Evolutionary conservation across 2,329 filamentous ascomycete genomes (phyloP).

Genomic region (Knufia petricola): DNA sequence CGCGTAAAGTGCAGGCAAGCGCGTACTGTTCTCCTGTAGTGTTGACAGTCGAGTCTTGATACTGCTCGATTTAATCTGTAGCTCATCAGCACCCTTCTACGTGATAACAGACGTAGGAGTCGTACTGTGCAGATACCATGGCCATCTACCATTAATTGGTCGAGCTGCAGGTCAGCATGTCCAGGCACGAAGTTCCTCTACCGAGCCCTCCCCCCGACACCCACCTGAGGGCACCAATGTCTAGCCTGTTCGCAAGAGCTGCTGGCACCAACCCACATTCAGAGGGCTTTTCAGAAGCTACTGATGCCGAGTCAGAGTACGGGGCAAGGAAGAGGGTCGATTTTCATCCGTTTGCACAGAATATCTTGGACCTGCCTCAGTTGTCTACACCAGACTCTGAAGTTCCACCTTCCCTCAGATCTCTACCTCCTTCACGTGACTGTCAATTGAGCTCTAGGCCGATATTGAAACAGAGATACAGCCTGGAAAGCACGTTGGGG

Average conservation of each 20-base stretch:
- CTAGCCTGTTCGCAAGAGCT: conserved; percentile 3
- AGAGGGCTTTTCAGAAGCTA: conserved; percentile 14
- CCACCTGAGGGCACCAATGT: not conserved
- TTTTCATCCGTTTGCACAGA: conserved; percentile 47
- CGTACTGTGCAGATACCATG: not conserved
- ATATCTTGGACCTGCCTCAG: conserved; percentile 24
- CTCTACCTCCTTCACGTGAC: conserved; percentile 41
- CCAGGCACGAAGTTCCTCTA: conserved; percentile 20
- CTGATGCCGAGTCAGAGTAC: conserved; percentile 1
- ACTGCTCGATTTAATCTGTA: not conserved
- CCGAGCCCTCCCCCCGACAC: conserved; percentile 18
- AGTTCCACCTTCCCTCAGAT: conserved; percentile 23
- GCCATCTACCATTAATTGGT: not conserved
- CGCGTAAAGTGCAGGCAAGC: not conserved
- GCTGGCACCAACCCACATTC: conserved; percentile 13
- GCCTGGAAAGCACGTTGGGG: conserved; percentile 16
- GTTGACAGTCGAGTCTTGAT: not conserved
- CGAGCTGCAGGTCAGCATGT: conserved; percentile 16
- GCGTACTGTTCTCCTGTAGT: not conserved
- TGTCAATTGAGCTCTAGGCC: conserved; percentile 51
- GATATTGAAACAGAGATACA: conserved; percentile 65
- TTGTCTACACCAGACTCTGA: conserved; percentile 26
- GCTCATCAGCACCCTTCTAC: not conserved
- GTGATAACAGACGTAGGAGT: not conserved
- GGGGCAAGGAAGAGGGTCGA: conserved; percentile 47